Evolutionary conservation across 495 filamentous ascomycete species (phyloP), one percentile per base, ranked within the genome.

Genomic region (Geopyxis carbonaria): DNA sequence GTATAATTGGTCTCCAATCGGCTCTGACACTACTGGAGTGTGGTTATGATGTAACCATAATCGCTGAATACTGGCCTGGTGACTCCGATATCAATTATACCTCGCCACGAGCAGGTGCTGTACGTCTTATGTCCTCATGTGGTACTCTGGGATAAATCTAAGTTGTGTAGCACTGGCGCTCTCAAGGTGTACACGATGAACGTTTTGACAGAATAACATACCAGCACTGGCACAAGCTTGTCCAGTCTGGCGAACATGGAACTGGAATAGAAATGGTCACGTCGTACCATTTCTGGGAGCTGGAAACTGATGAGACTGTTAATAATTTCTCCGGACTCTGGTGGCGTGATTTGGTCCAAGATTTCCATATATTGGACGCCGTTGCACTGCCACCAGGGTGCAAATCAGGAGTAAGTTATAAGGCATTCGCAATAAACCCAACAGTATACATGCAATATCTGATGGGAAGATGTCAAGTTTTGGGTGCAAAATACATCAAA

Each of bases 1-100:
- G 65, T 5, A 59, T 68, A 23, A 64, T 58, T 8, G 66, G 64
- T 29, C 56, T 68, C 2, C 64, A 67, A 42, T 62, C 64, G 2
- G 61, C 66, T 15, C 38, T 63, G 15, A 50, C 45, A 15, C 57
- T 68, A 8, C 61, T 63, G 1, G 50, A 61, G 40, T 52, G 47
- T 13, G 59, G 58, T 2, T 61, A 64, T 31, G 24, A 42, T 2
- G 63, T 66, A 24, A 64, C 61, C 0, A 49, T 68, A 20, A 44
- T 67, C 11, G 64, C 65, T 1, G 52, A 61, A 11, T 43, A 60
- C 38, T 54, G 55, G 22, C 64, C 63, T 1, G 61, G 61, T 21
- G 13, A n/a, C 37, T 10, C 2, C 16, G 50, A 50, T 13, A 46
- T 55, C 6, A 18, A 42, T 5, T 55, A 55, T 42, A 42, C 51